Evolutionary conservation across 768 basidiomycete genomes (phyloP), one percentile per base, ranked within the genome.

Genomic region (Hebeloma cylindrosporum): DNA sequence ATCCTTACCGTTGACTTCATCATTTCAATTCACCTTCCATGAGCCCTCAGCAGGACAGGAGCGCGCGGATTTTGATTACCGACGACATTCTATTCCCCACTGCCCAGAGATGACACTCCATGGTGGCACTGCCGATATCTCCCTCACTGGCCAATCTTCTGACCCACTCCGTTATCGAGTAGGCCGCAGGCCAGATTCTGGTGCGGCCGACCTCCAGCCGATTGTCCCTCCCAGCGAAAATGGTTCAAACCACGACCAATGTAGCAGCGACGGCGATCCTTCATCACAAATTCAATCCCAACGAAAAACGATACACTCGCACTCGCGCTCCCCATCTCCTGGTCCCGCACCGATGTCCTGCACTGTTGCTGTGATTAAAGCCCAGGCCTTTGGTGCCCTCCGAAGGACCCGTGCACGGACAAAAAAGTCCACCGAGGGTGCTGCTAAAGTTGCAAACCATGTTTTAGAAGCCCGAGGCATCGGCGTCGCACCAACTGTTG

Each of bases 301-400:
- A 40, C 77, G 75, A 38, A 64, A 67, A 42, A 66, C 71, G 14
- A 61, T 57, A 41, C 64, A 70, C 20, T 68, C 78, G 26, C 74
- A 72, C 56, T 66, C 76, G n/a, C 74, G 73, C 37, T 77, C 77
- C 3, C 69, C 72, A 30, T 77, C 76, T 8, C 74, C 75, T 31
- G 58, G 60, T 47, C 61, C 68, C 42, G 64, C 75, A 26, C 64
- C 69, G 14, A 66, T 89, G 59, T 88, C 85, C 38, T 85, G 86
- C 18, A 92, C 90, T 22, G 78, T 93, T 35, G 89, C 90, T 41
- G 88, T 92, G 45, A 90, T 93, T 68, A 93, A 92, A 68, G 89
- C 89, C 31, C 88, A 92, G 61, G 84, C 90, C 28, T 93, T 92
- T 61, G 90, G 89, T 23, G 87, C 87, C 14, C 70, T 90, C 52